Conservation (phyloP, 768 basidiomycete genomes). For the Mycena epipterygia region DNA sequence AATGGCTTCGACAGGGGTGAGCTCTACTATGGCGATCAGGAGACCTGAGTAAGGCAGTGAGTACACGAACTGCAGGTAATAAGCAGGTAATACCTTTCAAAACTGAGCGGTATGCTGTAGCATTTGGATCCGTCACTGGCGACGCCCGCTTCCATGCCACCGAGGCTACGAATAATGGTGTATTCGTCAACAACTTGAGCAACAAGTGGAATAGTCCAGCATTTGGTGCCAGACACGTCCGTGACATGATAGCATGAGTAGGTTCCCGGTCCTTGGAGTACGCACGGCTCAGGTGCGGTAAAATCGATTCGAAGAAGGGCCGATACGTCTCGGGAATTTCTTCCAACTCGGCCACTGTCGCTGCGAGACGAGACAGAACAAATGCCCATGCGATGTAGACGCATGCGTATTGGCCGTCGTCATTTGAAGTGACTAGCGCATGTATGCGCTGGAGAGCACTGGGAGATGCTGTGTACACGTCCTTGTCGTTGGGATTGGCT, state of each 20-base stretch:
- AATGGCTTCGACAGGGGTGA: constrained; percentile 82
- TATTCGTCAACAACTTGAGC: constrained; percentile 70
- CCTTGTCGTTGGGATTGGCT: constrained; percentile 59
- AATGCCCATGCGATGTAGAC: constrained; percentile 89
- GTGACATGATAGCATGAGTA: constrained; percentile 68
- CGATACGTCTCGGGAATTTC: constrained; percentile 69
- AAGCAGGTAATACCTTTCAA: constrained; percentile 74
- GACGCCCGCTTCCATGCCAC: constrained; percentile 79
- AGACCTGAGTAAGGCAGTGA: constrained; percentile 70
- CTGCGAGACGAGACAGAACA: constrained; percentile 75
- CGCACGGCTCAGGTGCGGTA: constrained; percentile 55
- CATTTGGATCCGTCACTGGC: constrained; percentile 80
- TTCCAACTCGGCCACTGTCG: constrained; percentile 59
- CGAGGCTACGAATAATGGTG: constrained; percentile 83
- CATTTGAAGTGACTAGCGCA: constrained; percentile 70
- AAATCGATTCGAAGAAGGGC: constrained; percentile 66
- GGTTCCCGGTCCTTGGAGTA: constrained; percentile 73
- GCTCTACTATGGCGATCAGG: constrained; percentile 79
- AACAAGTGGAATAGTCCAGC: constrained; percentile 73
- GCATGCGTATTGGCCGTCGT: constrained; percentile 75
- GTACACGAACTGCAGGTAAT: not conserved
- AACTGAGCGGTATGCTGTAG: constrained; percentile 84
- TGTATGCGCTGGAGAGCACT: constrained; percentile 76
- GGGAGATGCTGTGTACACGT: constrained; percentile 73
- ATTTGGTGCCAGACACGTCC: constrained; percentile 68